Conservation (phyloP, 1,284 basidiomycete species). For the Leccinum solheimii region DNA sequence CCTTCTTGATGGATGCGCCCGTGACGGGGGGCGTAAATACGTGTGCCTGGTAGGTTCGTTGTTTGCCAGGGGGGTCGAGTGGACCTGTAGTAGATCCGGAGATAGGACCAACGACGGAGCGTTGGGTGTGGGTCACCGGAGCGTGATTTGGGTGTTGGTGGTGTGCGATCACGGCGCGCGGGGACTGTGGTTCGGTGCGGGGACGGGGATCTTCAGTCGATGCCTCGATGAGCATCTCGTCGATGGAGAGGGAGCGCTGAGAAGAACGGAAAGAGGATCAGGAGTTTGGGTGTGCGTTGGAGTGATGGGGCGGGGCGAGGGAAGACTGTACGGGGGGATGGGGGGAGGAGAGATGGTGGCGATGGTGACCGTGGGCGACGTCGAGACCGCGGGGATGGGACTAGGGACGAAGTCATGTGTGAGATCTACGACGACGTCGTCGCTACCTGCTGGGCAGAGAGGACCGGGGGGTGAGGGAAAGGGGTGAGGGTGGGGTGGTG, state of each 20-base stretch:
- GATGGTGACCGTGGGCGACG: constrained; percentile 23
- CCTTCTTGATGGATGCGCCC: constrained; percentile 65
- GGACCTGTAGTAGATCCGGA: constrained; percentile 29
- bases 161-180: constrained; percentile 33
- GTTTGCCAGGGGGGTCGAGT: constrained; percentile 39
- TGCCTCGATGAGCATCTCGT: constrained; percentile 65
- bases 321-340: constrained; percentile 18
- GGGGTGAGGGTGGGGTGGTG: no score
- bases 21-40: constrained; percentile 69
- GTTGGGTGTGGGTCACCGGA: constrained; percentile 17
- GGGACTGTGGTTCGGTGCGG: constrained; percentile 34
- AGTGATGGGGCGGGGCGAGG: constrained; percentile 15
- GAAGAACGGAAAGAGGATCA: constrained; percentile 38
- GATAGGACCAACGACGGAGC: constrained; percentile 21
- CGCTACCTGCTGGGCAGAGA: no score
- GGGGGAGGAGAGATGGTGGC: constrained; percentile 22
- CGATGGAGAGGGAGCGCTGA: constrained; percentile 44
- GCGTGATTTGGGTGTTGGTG: constrained; percentile 33
- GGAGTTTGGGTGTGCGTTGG: constrained; percentile 20
- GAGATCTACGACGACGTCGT: constrained; percentile 5
- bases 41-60: constrained; percentile 59
- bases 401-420: constrained; percentile 9
- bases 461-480: no score
- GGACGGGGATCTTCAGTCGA: constrained; percentile 39
- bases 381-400: constrained; percentile 22